phyloP scores from a whole-genome alignment of 2,329 filamentous ascomycete genomes.

The Didymella segeticola region DNA sequence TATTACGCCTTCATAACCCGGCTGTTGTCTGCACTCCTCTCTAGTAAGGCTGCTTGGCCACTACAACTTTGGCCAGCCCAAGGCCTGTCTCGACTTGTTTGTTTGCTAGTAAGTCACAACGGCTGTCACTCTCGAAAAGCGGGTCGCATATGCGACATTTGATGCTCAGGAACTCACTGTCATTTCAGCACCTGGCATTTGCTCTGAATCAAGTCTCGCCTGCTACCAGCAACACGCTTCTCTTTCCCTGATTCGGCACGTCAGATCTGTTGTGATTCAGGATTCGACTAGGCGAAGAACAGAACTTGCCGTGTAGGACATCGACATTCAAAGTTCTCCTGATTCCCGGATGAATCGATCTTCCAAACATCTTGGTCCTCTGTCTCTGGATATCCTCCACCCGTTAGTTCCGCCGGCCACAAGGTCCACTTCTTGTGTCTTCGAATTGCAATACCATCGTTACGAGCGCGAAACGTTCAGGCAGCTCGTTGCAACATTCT shows the following conservation, averaged over 20 bases:
- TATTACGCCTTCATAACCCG: conserved; percentile 38
- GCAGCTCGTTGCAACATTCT: conserved; percentile 33
- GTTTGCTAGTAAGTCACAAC: conserved; percentile 46
- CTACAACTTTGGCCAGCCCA: conserved; percentile 34
- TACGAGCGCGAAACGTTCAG: conserved; percentile 23
- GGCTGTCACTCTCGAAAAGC: conserved; percentile 41
- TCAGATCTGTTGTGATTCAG: conserved; percentile 38
- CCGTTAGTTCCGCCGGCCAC: conserved; percentile 38
- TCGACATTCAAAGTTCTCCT: conserved; percentile 45
- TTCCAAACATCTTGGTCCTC: conserved; percentile 41
- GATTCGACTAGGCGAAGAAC: conserved; percentile 33
- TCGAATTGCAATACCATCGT: conserved; percentile 29
- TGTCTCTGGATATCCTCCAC: conserved; percentile 42
- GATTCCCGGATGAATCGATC: conserved; percentile 48
- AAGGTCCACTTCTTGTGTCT: conserved; percentile 35
- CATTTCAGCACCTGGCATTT: conserved; percentile 45
- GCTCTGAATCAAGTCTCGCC: conserved; percentile 45
- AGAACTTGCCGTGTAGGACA: conserved; percentile 37
- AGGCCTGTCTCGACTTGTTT: conserved; percentile 45
- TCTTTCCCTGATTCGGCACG: conserved; percentile 41
- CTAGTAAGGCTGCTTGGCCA: conserved; percentile 38
- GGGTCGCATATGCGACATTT: conserved; percentile 42
- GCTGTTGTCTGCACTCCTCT: conserved; percentile 30
- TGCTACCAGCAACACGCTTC: conserved; percentile 34
- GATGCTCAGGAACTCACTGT: conserved; percentile 41